phyloP scores from a whole-genome alignment of 1,139 yeast genomes.

The Casaregolazyma lundiana region DNA sequence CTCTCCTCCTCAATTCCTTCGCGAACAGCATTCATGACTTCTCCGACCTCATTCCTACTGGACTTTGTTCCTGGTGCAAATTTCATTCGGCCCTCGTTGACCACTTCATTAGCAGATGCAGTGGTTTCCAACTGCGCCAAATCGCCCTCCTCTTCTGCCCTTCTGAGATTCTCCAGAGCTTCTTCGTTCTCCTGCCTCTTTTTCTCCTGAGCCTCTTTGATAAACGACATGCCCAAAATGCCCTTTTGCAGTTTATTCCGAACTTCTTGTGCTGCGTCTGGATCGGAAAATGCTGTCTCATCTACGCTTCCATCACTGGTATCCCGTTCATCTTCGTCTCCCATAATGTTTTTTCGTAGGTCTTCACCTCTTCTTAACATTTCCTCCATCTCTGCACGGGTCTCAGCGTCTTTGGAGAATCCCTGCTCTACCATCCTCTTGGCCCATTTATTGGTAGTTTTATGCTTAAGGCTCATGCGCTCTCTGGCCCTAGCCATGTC shows the following conservation, averaged over 20 bases:
- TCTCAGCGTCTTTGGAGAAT: slow-evolving; percentile 76
- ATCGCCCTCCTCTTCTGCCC: slow-evolving; percentile 39
- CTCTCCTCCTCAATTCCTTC: slow-evolving; percentile 57
- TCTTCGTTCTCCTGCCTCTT: slow-evolving; percentile 53
- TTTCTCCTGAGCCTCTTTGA: slow-evolving; percentile 74
- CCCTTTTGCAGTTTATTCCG: slow-evolving; percentile 67
- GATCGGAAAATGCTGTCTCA: slow-evolving; percentile 25
- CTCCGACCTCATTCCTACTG: slow-evolving; percentile 38
- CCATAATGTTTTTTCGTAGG: slow-evolving; percentile 69
- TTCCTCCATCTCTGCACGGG: slow-evolving; percentile 86
- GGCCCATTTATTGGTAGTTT: slow-evolving; percentile 82
- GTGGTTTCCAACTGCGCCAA: slow-evolving; percentile 39
- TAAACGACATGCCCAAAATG: slow-evolving; percentile 87
- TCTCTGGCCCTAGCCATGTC: slow-evolving; percentile 84
- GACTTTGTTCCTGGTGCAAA: slow-evolving; percentile 69
- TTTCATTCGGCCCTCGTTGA: slow-evolving; percentile 76
- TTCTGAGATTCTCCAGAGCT: slow-evolving; percentile 49
- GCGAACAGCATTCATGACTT: slow-evolving; percentile 29
- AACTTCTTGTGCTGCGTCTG: slow-evolving; percentile 29
- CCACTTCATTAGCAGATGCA: slow-evolving; percentile 28
- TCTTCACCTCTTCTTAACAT: slow-evolving; percentile 86
- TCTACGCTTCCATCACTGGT: slow-evolving; percentile 44
- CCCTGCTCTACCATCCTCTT: slow-evolving; percentile 86
- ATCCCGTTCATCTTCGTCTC: slow-evolving; percentile 47
- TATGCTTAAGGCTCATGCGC: slow-evolving; percentile 87